Percentiles rank a stretch among this genome's conserved stretches.
These are phyloP conservation scores for Dictyostelium discoideum DNA, from an alignment of 78 protist genomes.

Conservation along the genomic window dicty_2.7 NC_007088.5:3642501-3643000, in stretches of 20 bases:
- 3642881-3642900: background rate
- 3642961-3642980: constrained; percentile 40
- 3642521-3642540: background rate
- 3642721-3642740: background rate
- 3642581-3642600: background rate
- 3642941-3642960: constrained; percentile 22
- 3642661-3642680: background rate
- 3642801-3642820: background rate
- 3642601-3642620: background rate
- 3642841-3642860: background rate
- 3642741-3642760: background rate
- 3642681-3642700: background rate
- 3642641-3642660: background rate
- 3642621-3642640: background rate
- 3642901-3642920: background rate
- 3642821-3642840: background rate
- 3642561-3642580: background rate
- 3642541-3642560: background rate
- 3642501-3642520: background rate
- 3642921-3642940: background rate
- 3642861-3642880: background rate
- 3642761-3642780: background rate
- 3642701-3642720: background rate
- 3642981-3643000: background rate
- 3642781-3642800: background rate